Evolutionary conservation across 305 asterid species (phyloP).

Genomic region (Fraxinus velutina): DNA sequence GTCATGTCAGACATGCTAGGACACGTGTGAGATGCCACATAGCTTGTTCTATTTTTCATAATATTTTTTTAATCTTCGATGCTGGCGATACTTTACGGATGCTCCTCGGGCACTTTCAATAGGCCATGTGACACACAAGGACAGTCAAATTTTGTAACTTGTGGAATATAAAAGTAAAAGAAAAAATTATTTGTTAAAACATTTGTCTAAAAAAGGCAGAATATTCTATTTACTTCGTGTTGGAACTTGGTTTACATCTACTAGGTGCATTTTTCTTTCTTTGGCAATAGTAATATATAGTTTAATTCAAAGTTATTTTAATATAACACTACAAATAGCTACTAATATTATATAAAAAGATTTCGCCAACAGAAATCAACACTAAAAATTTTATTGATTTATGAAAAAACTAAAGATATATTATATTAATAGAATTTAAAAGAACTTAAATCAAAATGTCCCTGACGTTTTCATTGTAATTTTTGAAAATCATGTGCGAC

Average conservation of each 20-base stretch:
- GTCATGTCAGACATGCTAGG: not conserved
- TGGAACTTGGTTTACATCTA: not conserved
- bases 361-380: not conserved
- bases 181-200: too few species aligned
- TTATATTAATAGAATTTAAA: not conserved
- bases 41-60: not conserved
- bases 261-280: not conserved
- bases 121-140: not conserved
- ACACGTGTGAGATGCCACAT: not conserved
- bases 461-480: not conserved
- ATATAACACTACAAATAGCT: not conserved
- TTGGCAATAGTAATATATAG: not conserved
- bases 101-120: not conserved
- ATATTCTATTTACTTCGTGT: not conserved
- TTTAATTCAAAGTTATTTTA: not conserved
- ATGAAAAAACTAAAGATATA: not conserved
- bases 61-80: too few species aligned
- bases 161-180: not conserved
- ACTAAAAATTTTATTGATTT: not conserved
- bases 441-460: not conserved
- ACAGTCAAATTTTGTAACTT: not conserved
- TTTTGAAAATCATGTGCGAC: not conserved
- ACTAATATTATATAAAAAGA: too few species aligned
- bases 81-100: not conserved
- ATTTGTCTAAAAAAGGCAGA: not conserved